A percentile compares a stretch with the other conserved stretches of the same genome.
Evolutionary conservation across 495 filamentous ascomycete species (phyloP).

Genomic region (Rhizodiscina lignyota): DNA sequence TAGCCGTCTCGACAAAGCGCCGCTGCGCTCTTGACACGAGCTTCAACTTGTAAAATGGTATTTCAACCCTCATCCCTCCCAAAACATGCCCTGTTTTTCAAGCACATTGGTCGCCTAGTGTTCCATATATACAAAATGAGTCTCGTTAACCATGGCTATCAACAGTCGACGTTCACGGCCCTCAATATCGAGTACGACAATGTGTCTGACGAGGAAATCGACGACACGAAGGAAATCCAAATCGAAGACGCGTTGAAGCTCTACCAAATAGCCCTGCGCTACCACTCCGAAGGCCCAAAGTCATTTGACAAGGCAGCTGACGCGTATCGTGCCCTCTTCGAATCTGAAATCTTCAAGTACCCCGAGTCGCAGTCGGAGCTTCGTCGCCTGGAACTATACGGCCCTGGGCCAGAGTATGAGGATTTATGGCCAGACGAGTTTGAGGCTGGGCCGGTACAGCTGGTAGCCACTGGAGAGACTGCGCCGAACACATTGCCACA

Average conservation of each 20-base stretch:
- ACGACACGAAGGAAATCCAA: constrained; percentile 89
- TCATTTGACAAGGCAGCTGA: constrained; percentile 60
- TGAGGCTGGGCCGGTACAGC: constrained; percentile 14
- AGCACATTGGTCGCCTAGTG: no score
- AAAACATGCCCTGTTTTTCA: no score
- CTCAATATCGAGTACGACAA: constrained; percentile 90
- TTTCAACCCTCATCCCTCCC: no score
- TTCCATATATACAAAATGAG: no score
- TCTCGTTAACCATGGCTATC: no score
- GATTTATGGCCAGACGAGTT: constrained; percentile 20
- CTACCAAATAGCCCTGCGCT: constrained; percentile 81
- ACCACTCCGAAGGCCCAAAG: constrained; percentile 70
- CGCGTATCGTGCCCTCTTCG: constrained; percentile 72
- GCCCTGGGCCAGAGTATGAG: constrained; percentile 27
- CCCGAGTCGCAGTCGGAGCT: constrained; percentile 70
- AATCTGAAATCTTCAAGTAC: constrained; percentile 86
- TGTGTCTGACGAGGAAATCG: constrained; percentile 74
- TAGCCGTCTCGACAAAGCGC: no score
- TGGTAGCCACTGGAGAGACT: constrained; percentile 36
- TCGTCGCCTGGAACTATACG: constrained; percentile 44
- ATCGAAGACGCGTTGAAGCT: constrained; percentile 95
- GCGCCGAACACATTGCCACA: constrained; percentile 70
- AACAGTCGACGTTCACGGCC: constrained; percentile 50
- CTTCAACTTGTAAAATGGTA: no score
- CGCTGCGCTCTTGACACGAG: no score